phyloP scores from a whole-genome alignment of 2,329 filamentous ascomycete genomes.

The Lecanicillium sp. region DNA sequence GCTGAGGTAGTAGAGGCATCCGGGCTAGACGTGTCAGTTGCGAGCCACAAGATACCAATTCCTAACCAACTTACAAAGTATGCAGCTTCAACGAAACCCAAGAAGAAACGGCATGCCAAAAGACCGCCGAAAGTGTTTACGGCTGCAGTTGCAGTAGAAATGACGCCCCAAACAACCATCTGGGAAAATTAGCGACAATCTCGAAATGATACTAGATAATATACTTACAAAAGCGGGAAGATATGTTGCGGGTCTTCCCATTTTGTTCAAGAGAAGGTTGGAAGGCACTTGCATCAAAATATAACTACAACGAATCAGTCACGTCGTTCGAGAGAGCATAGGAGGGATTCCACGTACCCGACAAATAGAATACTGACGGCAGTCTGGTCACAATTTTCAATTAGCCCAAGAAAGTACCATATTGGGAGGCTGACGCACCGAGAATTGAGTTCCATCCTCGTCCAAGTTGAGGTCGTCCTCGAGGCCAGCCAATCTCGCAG shows the following conservation, averaged over 20 bases:
- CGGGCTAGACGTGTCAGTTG: conserved; percentile 33
- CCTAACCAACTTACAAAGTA: conserved; percentile 30
- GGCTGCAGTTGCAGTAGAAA: conserved; percentile 31
- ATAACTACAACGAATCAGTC: conserved; percentile 22
- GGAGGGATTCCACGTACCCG: not conserved
- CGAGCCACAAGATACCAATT: too few relatives aligned
- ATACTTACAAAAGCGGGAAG: conserved; percentile 33
- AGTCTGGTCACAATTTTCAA: not conserved
- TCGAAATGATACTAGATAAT: not conserved
- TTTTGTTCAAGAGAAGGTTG: conserved; percentile 42
- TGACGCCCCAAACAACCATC: conserved; percentile 41
- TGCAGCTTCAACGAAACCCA: conserved; percentile 29
- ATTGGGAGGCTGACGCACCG: conserved; percentile 2
- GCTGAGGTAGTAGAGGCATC: conserved; percentile 54
- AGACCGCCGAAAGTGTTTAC: conserved; percentile 23
- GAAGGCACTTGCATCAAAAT: conserved; percentile 43
- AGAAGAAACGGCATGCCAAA: conserved; percentile 27
- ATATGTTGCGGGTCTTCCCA: conserved; percentile 38
- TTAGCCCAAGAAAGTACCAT: not conserved
- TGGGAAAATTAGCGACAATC: conserved; percentile 11
- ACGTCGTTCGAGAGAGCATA: too few relatives aligned
- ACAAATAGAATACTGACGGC: conserved; percentile 7
- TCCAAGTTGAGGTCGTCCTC: conserved; percentile 33
- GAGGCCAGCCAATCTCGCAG: conserved; percentile 36
- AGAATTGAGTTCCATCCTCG: conserved; percentile 11